phyloP scores from a whole-genome alignment of 345 rosid species.

The Isatis tinctoria region DNA sequence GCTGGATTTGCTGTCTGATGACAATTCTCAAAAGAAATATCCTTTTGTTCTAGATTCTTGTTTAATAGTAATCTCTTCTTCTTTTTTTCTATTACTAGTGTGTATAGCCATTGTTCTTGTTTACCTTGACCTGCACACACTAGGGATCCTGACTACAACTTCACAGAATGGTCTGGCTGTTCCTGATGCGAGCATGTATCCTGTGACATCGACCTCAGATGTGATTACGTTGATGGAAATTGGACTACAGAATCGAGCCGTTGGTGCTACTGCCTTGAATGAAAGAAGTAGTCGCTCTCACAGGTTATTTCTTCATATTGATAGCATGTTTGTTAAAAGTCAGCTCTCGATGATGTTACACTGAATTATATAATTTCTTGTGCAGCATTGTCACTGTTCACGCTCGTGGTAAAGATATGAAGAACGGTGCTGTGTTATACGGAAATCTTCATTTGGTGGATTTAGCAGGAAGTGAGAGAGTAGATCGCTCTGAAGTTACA shows the following conservation, averaged over 20 bases:
- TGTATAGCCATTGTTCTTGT: conserved; percentile 11
- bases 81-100: background rate
- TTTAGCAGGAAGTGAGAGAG: conserved; percentile 97
- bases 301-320: conserved; percentile 41
- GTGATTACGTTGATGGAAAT: conserved; percentile 66
- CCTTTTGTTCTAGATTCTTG: conserved; percentile 36
- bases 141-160: conserved; percentile 55
- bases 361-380: background rate
- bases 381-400: conserved; percentile 82
- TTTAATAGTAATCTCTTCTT: background rate
- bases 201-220: conserved; percentile 68
- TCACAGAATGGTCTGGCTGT: conserved; percentile 74
- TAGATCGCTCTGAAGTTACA: conserved; percentile 87
- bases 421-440: conserved; percentile 43
- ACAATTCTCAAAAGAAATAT: conserved; percentile 71
- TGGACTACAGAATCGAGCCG: conserved; percentile 74
- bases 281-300: conserved; percentile 98
- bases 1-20: conserved; percentile 59
- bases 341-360: background rate
- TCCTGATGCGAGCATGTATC: conserved; percentile 85
- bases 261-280: conserved; percentile 76
- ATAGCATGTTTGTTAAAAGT: background rate
- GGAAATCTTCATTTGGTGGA: conserved; percentile 95
- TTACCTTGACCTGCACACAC: conserved; percentile 71
- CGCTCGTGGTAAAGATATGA: conserved; percentile 73